Base-by-base conservation (phyloP, 306 rosid species). In the Fagus crenata region DNA sequence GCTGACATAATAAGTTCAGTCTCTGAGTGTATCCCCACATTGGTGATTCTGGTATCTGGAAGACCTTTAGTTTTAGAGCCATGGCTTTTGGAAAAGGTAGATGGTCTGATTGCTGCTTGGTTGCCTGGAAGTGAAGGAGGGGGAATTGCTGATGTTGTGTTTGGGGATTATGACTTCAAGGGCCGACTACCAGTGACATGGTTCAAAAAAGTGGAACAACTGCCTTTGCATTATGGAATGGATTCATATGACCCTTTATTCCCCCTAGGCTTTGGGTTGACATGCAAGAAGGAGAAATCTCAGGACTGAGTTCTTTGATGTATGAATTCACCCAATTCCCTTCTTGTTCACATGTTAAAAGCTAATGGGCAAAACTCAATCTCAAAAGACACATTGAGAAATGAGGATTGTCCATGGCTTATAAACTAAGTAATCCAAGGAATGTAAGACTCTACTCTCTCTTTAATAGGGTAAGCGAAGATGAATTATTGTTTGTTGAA, bases 31-130 rank as follows among this genome's bases (percentile, higher is more conserved):
- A 67, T 87, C 37, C 89, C 89, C 53, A 83, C 86, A 56, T 49
- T 88, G 80, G 87, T 63, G 41, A 85, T 88, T 83, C 70, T 85
- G 76, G 32, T 88, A 69, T 85, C 87, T 2, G 91, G 87, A 78
- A 85, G 91, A 74, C 89, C 91, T 53, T 67, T 85, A 49, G 77
- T 75, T 59, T 74, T 85, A 43, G 89, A 78, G 84, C 85, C 85
- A 7, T 32, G 35, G 17, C 63, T 83, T 33, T 75, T 85, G 59
- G 80, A 74, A 55, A 85, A 81, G 51, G 64, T 76, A 28, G 81
- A 85, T 68, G 87, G 86, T 71, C 40, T 85, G 5, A 75, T 88
- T 65, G 86, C 89, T 64, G 89, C 89, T 58, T 88, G 89, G 89
- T 82, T 88, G 82, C 87, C 91, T 8, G 87, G 89, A 53, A 85